Conservation (phyloP, 106 monocot species). For the Agapanthus africanus region DNA sequence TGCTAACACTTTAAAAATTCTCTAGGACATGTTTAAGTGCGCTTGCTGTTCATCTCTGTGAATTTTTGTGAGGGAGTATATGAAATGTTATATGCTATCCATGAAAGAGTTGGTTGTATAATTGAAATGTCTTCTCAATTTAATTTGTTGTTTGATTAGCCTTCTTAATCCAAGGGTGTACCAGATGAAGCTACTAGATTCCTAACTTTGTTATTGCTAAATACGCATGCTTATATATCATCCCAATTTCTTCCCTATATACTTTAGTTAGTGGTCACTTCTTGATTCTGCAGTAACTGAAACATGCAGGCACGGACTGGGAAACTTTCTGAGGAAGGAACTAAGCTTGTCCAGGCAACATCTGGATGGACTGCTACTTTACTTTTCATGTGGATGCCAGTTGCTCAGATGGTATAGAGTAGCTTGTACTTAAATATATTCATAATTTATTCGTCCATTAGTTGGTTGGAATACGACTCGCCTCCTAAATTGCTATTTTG, state of each 20-base stretch:
- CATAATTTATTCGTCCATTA: not conserved
- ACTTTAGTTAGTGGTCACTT: slow-evolving; percentile 10
- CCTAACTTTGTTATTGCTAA: not conserved
- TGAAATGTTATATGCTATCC: too few relatives aligned
- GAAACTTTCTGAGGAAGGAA: slow-evolving; percentile 51
- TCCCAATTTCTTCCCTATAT: not conserved
- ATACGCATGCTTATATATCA: not conserved
- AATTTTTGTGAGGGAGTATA: not conserved
- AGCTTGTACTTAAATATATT: not conserved
- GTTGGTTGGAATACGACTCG: not conserved
- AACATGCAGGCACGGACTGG: slow-evolving; percentile 65
- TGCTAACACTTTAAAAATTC: too few relatives aligned
- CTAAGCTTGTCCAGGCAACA: slow-evolving; percentile 53
- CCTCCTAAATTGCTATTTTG: not conserved
- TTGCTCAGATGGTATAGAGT: slow-evolving; percentile 66
- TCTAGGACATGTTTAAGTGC: not conserved
- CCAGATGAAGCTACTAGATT: not conserved
- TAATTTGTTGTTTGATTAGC: not conserved
- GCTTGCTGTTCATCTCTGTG: not conserved
- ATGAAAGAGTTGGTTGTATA: not conserved
- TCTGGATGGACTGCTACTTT: slow-evolving; percentile 97
- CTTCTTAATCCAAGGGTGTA: not conserved
- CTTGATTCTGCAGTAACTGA: slow-evolving; percentile 14
- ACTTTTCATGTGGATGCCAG: slow-evolving; percentile 97
- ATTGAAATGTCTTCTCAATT: not conserved